Base-by-base conservation (phyloP, 257 asterid genomes). In the Petunia axillaris region DNA sequence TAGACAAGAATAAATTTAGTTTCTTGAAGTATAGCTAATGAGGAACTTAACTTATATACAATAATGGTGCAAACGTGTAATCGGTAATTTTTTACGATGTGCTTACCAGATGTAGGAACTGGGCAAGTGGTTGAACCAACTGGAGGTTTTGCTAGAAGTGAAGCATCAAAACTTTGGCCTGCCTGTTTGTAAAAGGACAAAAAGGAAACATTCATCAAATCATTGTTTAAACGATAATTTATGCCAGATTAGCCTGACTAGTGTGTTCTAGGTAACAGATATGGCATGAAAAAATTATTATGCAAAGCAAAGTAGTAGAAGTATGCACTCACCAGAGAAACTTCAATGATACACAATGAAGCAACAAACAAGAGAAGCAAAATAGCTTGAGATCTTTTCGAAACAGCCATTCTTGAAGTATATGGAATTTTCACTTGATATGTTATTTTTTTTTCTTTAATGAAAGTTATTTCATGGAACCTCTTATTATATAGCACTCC, bases 241-340 rank as follows among this genome's bases (percentile, higher is more conserved):
- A 52, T 8, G 1, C 2, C 4, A 0, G 14, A 10, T 37, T 64
- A 38, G 0, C 38, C 10, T 0, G 2, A 3, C 3, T 59, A 16
- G 8, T 59, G 40, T 7, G 35, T 25, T 59, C 35, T 0, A 25
- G 0, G 3, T 60, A 60, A 16, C 0, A 60, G 0, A 63, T 37
- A 14, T 6, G 36, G 0, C 3, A 6, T 48, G 0, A 10, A 6
- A 3, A 7, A 48, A 1, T 8, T 48, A 6, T 7, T 48, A 64
- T 0, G 13, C 7, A 14, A 0, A 2, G 3, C 1, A 8, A 2
- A 41, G 7, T 3, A 41, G 2, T 7, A 66, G 8, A 66, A 41
- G 1, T 0, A 2, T 15, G 15, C 1, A 66, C 75, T 66, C 54
- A 66, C 54, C 0, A 15, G 75, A 15, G 54, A 66, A 66, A 66